These are phyloP conservation scores for Pseudogymnoascus sp. DNA, from an alignment of 2,329 filamentous ascomycete species.

Conservation along the genomic window DNA sequence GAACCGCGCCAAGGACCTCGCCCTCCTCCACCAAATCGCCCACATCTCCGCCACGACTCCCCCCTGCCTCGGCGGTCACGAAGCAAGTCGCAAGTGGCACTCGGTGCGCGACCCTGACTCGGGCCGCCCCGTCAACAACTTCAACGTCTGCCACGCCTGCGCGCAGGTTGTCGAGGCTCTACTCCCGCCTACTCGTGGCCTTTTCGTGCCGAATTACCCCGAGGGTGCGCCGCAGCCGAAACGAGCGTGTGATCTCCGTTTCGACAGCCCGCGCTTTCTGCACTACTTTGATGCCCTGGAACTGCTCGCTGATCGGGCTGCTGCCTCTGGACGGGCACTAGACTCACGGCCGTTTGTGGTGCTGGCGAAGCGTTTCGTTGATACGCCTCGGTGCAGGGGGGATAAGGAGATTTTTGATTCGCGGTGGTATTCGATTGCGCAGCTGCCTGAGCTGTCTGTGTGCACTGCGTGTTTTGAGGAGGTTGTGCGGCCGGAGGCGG, in stretches of 20 bases:
- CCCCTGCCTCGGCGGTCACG: conserved; percentile 50
- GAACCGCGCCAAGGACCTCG: conserved; percentile 56
- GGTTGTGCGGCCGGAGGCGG: conserved; percentile 61
- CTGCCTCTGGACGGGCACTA: conserved; percentile 22
- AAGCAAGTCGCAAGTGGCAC: conserved; percentile 60
- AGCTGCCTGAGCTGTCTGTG: conserved; percentile 69
- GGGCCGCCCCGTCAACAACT: conserved; percentile 55
- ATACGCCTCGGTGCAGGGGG: conserved; percentile 46
- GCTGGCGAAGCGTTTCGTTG: conserved; percentile 19
- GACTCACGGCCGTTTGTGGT: conserved; percentile 23
- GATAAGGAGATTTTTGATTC: conserved; percentile 52
- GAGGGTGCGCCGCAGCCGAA: conserved; percentile 32
- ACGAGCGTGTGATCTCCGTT: conserved; percentile 63
- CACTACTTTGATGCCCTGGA: conserved; percentile 56
- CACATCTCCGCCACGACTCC: conserved; percentile 48
- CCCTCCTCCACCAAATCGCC: conserved; percentile 61
- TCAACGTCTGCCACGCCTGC: conserved; percentile 69
- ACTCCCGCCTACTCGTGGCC: conserved; percentile 61
- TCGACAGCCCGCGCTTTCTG: conserved; percentile 46
- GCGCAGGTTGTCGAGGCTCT: conserved; percentile 63
- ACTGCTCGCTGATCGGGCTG: conserved; percentile 43
- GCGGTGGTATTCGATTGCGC: conserved; percentile 70
- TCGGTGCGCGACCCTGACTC: conserved; percentile 63
- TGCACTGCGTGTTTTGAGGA: conserved; percentile 83
- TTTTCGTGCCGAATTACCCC: conserved; percentile 45